Evolutionary conservation across 768 basidiomycete species (phyloP), one percentile per base, ranked within the genome.

Genomic region (Psilocybe subaeruginosa): DNA sequence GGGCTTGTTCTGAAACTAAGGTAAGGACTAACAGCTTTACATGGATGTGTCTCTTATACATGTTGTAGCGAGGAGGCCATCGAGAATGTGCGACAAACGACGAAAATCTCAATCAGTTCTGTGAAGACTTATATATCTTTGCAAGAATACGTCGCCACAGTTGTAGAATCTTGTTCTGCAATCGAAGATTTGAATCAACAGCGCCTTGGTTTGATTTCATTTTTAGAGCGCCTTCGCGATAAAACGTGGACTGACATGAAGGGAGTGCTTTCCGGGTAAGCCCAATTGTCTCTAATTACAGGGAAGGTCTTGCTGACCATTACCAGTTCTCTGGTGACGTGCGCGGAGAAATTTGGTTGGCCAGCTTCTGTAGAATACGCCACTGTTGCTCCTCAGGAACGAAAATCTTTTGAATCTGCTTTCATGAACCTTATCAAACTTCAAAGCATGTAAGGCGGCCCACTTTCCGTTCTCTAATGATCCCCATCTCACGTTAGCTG

Each of bases 281-380:
- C 80, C 47, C 23, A 6, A 37, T 50, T 29, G 11, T 29, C 14
- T 27, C 5, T 54, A 17, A 29, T 14, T 41, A 41, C 6, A 43
- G 11, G 61, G 45, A n/a, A 45, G 29, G 14, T 46, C 43, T 57
- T 53, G 55, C 64, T 62, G 17, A 70, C 39, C 16, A 3, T 4
- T 14, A 31, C 3, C 63, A 97, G 95, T 17, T 73, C 80, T 4
- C 77, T 99, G 23, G 74, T 87, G 19, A 73, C 77, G 29, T 82
- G 85, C 12, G 82, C 91, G 1, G 95, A 96, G 72, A 80, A 78
- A 49, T 73, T 99, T 27, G 82, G 86, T n/a, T 99, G 97, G 97
- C 97, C 97, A 2, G 80, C 81, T 65, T 78, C 83, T 16, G 82
- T 95, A 0, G 83, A 93, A 65, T 94, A 92, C 68, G 70, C 77